These are phyloP conservation scores for Neocatenulostroma microsporum DNA, from an alignment of 2,329 filamentous ascomycete species.

Conservation along the genomic window DNA sequence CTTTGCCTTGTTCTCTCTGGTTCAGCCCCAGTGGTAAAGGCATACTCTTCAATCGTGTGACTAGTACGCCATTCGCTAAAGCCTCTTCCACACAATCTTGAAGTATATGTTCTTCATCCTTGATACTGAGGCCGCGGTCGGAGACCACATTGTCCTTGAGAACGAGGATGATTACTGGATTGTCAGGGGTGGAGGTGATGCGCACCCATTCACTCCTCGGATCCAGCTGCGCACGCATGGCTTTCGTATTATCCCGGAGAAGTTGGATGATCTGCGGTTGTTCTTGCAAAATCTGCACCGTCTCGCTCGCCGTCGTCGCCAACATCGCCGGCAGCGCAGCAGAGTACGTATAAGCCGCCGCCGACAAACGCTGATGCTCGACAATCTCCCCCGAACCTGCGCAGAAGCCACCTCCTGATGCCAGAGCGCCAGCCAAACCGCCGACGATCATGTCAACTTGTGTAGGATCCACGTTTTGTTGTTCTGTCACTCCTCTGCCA, in stretches of 20 bases:
- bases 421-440: constrained; percentile 80
- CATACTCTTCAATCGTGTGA: constrained; percentile 76
- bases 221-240: constrained; percentile 80
- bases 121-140: constrained; percentile 55
- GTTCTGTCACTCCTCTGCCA: constrained; percentile 86
- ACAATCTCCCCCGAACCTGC: constrained; percentile 86
- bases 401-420: constrained; percentile 92
- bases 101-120: constrained; percentile 77
- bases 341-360: constrained; percentile 89
- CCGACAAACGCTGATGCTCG: constrained; percentile 90
- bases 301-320: constrained; percentile 92
- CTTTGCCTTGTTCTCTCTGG: constrained; percentile 54
- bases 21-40: constrained; percentile 52
- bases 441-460: constrained; percentile 97
- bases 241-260: constrained; percentile 77
- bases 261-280: constrained; percentile 73
- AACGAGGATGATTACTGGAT: constrained; percentile 75
- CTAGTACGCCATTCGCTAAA: constrained; percentile 78
- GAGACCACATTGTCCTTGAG: constrained; percentile 77
- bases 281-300: constrained; percentile 74
- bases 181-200: constrained; percentile 73
- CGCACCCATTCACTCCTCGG: constrained; percentile 88
- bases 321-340: constrained; percentile 89
- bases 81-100: constrained; percentile 94
- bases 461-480: constrained; percentile 87